A percentile compares a stretch with the other conserved stretches of the same genome.
These are phyloP conservation scores for Protostelium mycophagum DNA, from an alignment of 78 protist genomes.

Conservation along the genomic window DNA sequence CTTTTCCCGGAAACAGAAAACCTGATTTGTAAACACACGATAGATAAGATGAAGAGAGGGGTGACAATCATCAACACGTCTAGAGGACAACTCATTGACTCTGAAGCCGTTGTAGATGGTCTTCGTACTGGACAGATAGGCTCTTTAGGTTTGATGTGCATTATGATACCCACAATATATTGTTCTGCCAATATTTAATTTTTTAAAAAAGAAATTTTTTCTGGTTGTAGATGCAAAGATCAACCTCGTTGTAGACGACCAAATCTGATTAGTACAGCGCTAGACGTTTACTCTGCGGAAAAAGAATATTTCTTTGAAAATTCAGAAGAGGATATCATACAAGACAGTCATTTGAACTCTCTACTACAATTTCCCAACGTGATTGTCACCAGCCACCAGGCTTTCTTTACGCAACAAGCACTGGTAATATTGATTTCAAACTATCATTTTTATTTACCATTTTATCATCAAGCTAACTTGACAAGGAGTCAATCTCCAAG, in stretches of 20 bases:
- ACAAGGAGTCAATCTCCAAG: not conserved
- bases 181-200: too few species aligned
- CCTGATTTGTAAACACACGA: slow-evolving; percentile 54
- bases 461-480: too few species aligned
- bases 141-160: slow-evolving; percentile 48
- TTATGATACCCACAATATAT: not conserved
- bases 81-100: slow-evolving; percentile 81
- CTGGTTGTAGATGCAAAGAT: too few species aligned
- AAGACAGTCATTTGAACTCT: slow-evolving; percentile 58
- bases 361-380: slow-evolving; percentile 59
- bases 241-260: too few species aligned
- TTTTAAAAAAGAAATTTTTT: too few species aligned
- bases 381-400: slow-evolving; percentile 81
- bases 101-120: slow-evolving; percentile 63
- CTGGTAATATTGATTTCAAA: not conserved
- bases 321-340: slow-evolving; percentile 15
- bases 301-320: slow-evolving; percentile 67
- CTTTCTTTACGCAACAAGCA: slow-evolving; percentile 83
- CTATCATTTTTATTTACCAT: too few species aligned
- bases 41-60: slow-evolving; percentile 66
- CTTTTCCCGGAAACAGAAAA: slow-evolving; percentile 37
- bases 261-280: not conserved
- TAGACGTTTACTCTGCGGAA: slow-evolving; percentile 83
- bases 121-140: slow-evolving; percentile 56
- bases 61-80: slow-evolving; percentile 77